phyloP scores from a whole-genome alignment of 345 rosid species.

The Garcia nutans region DNA sequence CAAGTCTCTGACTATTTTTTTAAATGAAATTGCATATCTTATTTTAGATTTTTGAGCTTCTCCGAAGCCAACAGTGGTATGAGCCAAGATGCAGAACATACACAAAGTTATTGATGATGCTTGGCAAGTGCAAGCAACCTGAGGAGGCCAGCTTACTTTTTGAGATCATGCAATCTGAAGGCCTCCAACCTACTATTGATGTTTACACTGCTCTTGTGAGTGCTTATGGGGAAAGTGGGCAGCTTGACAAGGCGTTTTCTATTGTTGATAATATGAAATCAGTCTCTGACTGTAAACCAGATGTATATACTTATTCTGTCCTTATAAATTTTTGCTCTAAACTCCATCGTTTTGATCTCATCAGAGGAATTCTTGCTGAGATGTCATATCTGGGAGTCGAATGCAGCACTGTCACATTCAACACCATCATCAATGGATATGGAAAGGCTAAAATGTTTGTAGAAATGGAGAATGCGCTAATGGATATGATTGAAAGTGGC shows the following conservation, averaged over 20 bases:
- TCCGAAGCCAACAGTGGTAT: constrained; percentile 79
- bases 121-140: constrained; percentile 70
- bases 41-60: constrained; percentile 64
- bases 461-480: constrained; percentile 61
- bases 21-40: constrained; percentile 2
- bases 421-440: constrained; percentile 70
- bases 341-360: constrained; percentile 48
- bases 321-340: constrained; percentile 59
- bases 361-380: constrained; percentile 53
- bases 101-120: constrained; percentile 66
- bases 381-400: constrained; percentile 70
- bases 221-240: constrained; percentile 64
- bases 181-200: constrained; percentile 66
- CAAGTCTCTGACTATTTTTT: neutral
- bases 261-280: constrained; percentile 70
- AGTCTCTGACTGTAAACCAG: constrained; percentile 63
- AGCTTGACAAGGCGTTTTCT: constrained; percentile 52
- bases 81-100: constrained; percentile 68
- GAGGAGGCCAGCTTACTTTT: constrained; percentile 68
- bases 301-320: constrained; percentile 66
- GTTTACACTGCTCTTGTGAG: constrained; percentile 73
- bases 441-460: constrained; percentile 72
- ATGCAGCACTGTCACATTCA: constrained; percentile 59
- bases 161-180: constrained; percentile 63
- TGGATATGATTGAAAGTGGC: constrained; percentile 66